Conservation (phyloP, 2,329 filamentous ascomycete genomes). For the Stagonosporopsis chrysanthemi region DNA sequence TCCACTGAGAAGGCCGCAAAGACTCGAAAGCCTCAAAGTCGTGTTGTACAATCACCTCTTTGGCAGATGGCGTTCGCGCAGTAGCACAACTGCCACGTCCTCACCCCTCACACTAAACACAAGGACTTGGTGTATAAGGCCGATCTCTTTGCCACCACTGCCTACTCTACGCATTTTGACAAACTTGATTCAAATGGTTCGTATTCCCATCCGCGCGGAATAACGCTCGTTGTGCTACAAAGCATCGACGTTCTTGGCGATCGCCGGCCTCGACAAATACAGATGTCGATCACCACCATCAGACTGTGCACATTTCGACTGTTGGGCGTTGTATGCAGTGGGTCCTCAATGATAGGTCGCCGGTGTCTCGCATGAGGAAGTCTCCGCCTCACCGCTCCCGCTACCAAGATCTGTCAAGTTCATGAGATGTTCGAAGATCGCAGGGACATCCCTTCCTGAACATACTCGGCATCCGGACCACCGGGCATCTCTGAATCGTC, state of each 20-base stretch:
- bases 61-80: conserved; percentile 14
- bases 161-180: conserved; percentile 5
- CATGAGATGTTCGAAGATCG: conserved; percentile 24
- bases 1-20: conserved; percentile 15
- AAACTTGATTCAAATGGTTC: conserved; percentile 2
- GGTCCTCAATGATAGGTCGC: conserved; percentile 6
- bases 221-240: conserved; percentile 11
- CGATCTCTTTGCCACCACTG: conserved; percentile 39
- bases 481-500: conserved; percentile 30
- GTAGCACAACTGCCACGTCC: conserved; percentile 35
- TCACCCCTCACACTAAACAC: conserved; percentile 7
- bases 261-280: conserved; percentile 2
- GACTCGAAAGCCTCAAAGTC: conserved; percentile 1
- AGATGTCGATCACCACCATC: conserved; percentile 27
- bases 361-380: conserved; percentile 14
- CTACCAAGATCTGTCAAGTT: conserved; percentile 17
- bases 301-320: conserved; percentile 9
- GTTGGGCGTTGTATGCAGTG: conserved; percentile 7
- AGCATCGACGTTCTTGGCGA: conserved; percentile 22
- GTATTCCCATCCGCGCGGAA: neutral
- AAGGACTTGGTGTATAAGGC: conserved; percentile 27
- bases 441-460: conserved; percentile 29
- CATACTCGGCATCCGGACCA: conserved; percentile 3
- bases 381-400: conserved; percentile 10
- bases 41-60: conserved; percentile 18